A percentile compares a stretch with the other conserved stretches of the same genome.
Conservation (phyloP, 768 basidiomycete species). For the Filobasidium wieringae region DNA sequence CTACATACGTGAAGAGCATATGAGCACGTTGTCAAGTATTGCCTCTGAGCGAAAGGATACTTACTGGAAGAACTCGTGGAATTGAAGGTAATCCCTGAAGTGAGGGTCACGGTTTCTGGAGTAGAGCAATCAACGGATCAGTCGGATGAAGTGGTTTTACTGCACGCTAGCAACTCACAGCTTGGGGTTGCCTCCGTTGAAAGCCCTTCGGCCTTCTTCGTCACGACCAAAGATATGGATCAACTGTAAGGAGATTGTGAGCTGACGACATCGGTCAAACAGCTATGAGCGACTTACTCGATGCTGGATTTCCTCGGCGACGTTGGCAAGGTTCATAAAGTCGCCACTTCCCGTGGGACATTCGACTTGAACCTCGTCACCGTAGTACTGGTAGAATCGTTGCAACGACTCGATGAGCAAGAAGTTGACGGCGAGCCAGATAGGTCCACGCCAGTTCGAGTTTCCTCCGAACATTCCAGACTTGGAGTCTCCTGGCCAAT, state of each 20-base stretch:
- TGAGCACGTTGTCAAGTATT: neutral
- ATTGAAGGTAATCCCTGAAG: conserved; percentile 94
- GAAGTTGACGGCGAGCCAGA: conserved; percentile 90
- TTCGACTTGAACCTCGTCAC: conserved; percentile 79
- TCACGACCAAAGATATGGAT: conserved; percentile 98
- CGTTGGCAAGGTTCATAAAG: conserved; percentile 69
- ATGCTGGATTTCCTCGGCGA: conserved; percentile 96
- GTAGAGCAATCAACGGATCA: neutral
- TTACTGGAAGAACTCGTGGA: conserved; percentile 60
- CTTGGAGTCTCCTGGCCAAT: conserved; percentile 96
- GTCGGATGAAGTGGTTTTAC: neutral
- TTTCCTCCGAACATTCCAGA: conserved; percentile 80
- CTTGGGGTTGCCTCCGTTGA: conserved; percentile 77
- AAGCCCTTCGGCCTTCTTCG: conserved; percentile 68
- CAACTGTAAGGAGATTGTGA: conserved; percentile 39
- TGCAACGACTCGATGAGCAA: conserved; percentile 86
- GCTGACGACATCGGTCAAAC: neutral
- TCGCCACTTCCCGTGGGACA: conserved; percentile 97
- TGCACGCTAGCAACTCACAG: conserved; percentile 35
- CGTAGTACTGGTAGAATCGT: conserved; percentile 89
- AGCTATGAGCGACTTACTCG: conserved; percentile 39
- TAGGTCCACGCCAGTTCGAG: conserved; percentile 89
- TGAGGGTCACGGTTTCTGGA: conserved; percentile 68
- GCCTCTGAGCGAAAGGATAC: conserved; percentile 8
- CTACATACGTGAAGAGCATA: conserved; percentile 45